Evolutionary conservation across 2,329 filamentous ascomycete species (phyloP).

Genomic region (Fusarium anguioides): DNA sequence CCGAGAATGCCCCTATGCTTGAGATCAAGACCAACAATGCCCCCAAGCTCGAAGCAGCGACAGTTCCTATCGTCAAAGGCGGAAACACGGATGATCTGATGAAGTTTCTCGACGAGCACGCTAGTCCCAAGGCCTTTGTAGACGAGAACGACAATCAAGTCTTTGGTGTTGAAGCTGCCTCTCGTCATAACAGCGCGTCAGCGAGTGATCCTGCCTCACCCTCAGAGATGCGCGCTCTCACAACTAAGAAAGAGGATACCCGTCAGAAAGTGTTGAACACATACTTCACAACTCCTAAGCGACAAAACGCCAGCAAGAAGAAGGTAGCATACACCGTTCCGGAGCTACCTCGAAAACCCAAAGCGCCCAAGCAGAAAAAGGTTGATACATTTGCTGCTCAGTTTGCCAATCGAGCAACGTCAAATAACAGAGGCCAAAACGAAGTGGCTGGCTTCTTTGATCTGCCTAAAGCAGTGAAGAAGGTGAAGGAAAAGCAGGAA

Average conservation of each 20-base stretch:
- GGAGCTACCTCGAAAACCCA: neutral
- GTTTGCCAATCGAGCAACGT: constrained; percentile 10
- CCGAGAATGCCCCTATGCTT: neutral
- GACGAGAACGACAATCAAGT: neutral
- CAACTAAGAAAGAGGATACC: neutral
- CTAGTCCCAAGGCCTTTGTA: neutral
- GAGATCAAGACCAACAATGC: neutral
- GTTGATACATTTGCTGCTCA: constrained; percentile 8
- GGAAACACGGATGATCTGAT: neutral
- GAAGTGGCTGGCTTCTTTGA: constrained; percentile 9
- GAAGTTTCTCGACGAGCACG: constrained; percentile 2
- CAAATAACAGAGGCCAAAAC: neutral
- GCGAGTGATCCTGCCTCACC: neutral
- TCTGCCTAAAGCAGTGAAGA: neutral
- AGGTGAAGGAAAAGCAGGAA: neutral
- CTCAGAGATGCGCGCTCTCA: no score
- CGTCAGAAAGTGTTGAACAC: neutral
- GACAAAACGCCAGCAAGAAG: neutral
- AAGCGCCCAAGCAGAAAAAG: neutral
- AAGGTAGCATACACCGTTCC: neutral
- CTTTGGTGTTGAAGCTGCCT: neutral
- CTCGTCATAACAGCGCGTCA: neutral
- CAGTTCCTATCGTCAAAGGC: neutral
- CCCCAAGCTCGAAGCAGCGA: neutral
- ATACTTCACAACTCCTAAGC: neutral